Base-by-base conservation (phyloP, 23 red algal genomes). In the Cyanidioschyzon merolae region DNA sequence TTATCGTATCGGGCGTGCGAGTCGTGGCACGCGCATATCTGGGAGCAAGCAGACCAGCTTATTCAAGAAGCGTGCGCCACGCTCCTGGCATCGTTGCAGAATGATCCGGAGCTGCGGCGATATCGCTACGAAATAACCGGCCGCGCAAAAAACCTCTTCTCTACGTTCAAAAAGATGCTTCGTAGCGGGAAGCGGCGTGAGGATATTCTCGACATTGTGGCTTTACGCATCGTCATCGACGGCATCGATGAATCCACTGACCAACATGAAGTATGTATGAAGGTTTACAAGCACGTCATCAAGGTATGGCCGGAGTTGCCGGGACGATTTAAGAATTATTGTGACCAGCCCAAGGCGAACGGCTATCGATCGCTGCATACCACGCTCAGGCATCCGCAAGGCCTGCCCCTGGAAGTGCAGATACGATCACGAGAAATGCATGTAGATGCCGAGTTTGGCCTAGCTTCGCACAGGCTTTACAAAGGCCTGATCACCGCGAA, bases 151-250 rank as follows among this genome's bases (percentile, higher is more conserved):
- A 82, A 86, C 37, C 38, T 86, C 57, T 78, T 86, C 37, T 86
- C 83, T 21, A 86, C 83, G 37, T 86, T 86, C 57, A 86, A 79
- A 2, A 86, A 86, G 57, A 80, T 86, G 75, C 74, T 86, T 2
- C 59, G 50, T 36, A 37, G 25, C 37, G 79, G 57, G 51, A 86
- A 86, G 38, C 36, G 50, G 31, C 58, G 68, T 3, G 83, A 86
- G 40, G 76, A 86, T 38, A 58, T 86, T 1, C 74, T 86, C 38
- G 83, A 86, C 77, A 50, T 86, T 77, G 77, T 86, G 1, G 83
- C 76, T 29, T 67, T 86, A 50, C 74, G 83, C 41, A 71, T 71
- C 63, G 83, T 86, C 1, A 81, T 86, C 68, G 51, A 71, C 15
- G 38, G 1, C 25, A 41, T 21, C 1, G 58, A 25, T n/a, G 83